Conservation (phyloP, 192 early-diverging fungal species). For the Mortierella hygrophila region DNA sequence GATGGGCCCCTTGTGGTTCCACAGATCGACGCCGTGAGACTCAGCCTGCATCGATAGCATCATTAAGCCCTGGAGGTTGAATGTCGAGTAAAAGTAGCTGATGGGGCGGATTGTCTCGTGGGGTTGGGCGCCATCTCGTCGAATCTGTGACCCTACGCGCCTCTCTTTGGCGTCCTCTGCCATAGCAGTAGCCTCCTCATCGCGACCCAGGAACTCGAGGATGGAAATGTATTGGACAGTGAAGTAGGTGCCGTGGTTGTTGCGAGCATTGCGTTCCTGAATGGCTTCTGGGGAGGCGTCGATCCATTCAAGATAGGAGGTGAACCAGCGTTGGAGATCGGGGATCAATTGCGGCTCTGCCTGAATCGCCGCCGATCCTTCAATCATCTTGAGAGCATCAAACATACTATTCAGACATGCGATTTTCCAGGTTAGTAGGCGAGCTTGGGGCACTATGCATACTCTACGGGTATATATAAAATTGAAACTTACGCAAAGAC, state of each 20-base stretch:
- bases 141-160: constrained; percentile 59
- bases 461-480: not conserved
- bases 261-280: constrained; percentile 43
- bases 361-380: constrained; percentile 32
- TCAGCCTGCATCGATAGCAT: constrained; percentile 53
- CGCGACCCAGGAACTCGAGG: constrained; percentile 60
- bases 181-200: constrained; percentile 38
- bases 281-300: constrained; percentile 38
- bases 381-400: constrained; percentile 52
- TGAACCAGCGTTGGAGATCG: constrained; percentile 56
- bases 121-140: constrained; percentile 57
- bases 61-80: constrained; percentile 63
- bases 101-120: constrained; percentile 60
- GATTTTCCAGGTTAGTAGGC: not conserved
- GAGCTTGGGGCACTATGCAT: not conserved
- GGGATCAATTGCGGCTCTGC: constrained; percentile 43
- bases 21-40: constrained; percentile 53
- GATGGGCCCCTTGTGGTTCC: constrained; percentile 49
- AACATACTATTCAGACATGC: constrained; percentile 42
- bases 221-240: constrained; percentile 64
- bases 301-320: constrained; percentile 51
- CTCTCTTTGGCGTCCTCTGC: constrained; percentile 36
- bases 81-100: constrained; percentile 67
- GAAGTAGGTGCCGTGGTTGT: constrained; percentile 72
- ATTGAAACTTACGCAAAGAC: constrained; percentile 41